These are phyloP conservation scores for Sphaerobolus stellatus DNA, from an alignment of 1,284 basidiomycete genomes.

Conservation along the genomic window DNA sequence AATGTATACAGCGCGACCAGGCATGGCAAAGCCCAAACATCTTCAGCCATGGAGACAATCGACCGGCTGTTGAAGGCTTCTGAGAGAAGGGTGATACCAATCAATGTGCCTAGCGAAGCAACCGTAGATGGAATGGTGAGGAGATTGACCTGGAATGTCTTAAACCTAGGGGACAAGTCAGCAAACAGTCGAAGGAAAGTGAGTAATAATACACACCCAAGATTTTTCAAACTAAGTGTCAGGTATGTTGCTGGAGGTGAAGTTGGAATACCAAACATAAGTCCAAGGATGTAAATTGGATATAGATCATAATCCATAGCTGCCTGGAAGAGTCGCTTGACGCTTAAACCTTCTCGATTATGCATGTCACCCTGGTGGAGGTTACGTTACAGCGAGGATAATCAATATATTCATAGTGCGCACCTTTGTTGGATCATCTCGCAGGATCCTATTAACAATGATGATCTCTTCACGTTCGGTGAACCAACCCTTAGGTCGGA, in stretches of 20 bases:
- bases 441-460: slow-evolving; percentile 57
- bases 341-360: slow-evolving; percentile 68
- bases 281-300: slow-evolving; percentile 63
- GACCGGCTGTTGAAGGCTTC: slow-evolving; percentile 57
- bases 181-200: neutral
- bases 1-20: slow-evolving; percentile 59
- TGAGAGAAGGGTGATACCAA: slow-evolving; percentile 43
- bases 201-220: slow-evolving; percentile 43
- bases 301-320: slow-evolving; percentile 67
- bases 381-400: neutral
- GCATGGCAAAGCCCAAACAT: slow-evolving; percentile 55
- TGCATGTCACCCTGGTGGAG: slow-evolving; percentile 62
- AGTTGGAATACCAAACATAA: slow-evolving; percentile 49
- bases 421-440: slow-evolving; percentile 70
- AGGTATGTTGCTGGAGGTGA: slow-evolving; percentile 55
- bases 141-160: slow-evolving; percentile 59
- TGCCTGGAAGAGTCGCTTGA: slow-evolving; percentile 53
- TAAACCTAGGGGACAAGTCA: slow-evolving; percentile 41
- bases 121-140: slow-evolving; percentile 57
- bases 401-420: neutral
- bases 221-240: slow-evolving; percentile 56
- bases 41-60: slow-evolving; percentile 47
- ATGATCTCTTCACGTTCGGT: slow-evolving; percentile 54
- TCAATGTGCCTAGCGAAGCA: slow-evolving; percentile 44
- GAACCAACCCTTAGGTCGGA: slow-evolving; percentile 72